Percentiles rank a stretch among this genome's conserved stretches.
phyloP scores from a whole-genome alignment of 495 filamentous ascomycete species.

The Talaromyces liani region DNA sequence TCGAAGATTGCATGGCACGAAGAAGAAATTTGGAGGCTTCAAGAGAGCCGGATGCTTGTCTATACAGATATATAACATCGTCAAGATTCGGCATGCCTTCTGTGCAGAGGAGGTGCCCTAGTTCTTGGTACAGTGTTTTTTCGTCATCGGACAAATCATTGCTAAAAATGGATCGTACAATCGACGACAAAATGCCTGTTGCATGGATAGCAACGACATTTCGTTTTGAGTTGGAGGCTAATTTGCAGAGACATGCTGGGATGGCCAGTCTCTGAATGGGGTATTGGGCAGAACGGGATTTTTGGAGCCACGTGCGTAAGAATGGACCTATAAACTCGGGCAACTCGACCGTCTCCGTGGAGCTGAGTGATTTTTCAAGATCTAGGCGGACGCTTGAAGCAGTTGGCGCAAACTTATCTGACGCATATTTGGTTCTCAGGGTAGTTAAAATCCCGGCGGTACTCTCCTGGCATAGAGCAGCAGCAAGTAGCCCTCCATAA shows the following conservation, averaged over 20 bases:
- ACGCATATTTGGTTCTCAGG: constrained; percentile 21
- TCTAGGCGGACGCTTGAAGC: constrained; percentile 19
- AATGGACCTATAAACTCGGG: constrained; percentile 33
- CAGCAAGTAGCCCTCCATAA: constrained; percentile 78
- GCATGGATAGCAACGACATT: constrained; percentile 73
- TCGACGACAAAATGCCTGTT: constrained; percentile 64
- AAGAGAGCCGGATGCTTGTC: constrained; percentile 51
- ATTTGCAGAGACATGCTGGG: constrained; percentile 33
- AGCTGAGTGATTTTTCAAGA: constrained; percentile 29
- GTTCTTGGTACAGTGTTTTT: constrained; percentile 47
- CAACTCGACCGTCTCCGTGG: constrained; percentile 35
- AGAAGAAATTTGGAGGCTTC: constrained; percentile 66
- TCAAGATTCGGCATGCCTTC: constrained; percentile 66
- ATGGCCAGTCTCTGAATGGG: constrained; percentile 25
- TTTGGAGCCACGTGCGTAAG: constrained; percentile 35
- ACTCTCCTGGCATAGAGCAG: constrained; percentile 70
- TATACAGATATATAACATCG: constrained; percentile 72
- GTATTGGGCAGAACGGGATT: constrained; percentile 18
- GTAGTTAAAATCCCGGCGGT: constrained; percentile 41
- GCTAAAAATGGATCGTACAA: constrained; percentile 63
- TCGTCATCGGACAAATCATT: constrained; percentile 38
- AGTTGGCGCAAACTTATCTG: constrained; percentile 9
- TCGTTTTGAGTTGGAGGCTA: constrained; percentile 53
- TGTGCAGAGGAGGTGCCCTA: constrained; percentile 27
- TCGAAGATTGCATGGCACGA: constrained; percentile 60